These are phyloP conservation scores for Selaginella tamariscina DNA, from an alignment of 75 land plant species.

Conservation along the genomic window DNA sequence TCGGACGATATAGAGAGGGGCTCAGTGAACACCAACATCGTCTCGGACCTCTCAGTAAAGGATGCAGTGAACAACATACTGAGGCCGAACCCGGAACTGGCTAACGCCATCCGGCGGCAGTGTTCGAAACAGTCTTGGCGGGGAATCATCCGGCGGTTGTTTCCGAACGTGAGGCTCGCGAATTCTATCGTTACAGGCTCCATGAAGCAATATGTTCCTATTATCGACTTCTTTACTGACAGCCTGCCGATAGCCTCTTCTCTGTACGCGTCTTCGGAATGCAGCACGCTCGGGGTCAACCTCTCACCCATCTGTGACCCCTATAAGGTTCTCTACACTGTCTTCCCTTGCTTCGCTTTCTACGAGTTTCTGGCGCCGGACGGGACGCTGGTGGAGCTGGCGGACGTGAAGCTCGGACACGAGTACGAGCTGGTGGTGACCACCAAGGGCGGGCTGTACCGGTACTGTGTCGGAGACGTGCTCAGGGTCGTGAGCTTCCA, in stretches of 20 bases:
- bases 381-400: neutral
- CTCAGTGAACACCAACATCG: neutral
- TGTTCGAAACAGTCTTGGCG: neutral
- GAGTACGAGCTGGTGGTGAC: slow-evolving; percentile 10
- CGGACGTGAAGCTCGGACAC: slow-evolving; percentile 1
- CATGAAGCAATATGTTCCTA: slow-evolving; percentile 6
- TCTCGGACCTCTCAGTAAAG: neutral
- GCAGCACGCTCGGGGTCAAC: slow-evolving; percentile 5
- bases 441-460: slow-evolving; percentile 3
- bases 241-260: neutral
- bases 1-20: neutral
- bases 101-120: neutral
- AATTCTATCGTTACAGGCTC: slow-evolving; percentile 3
- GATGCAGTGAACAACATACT: neutral
- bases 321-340: neutral
- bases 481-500: neutral
- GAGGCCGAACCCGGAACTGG: neutral
- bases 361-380: neutral
- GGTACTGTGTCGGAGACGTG: neutral
- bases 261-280: slow-evolving; percentile 5
- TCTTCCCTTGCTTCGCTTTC: neutral
- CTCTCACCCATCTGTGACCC: neutral
- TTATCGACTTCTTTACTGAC: slow-evolving; percentile 1
- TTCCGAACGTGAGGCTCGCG: neutral
- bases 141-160: slow-evolving; percentile 1